Base-by-base conservation (phyloP, 768 basidiomycete species). In the Kondoa malvinella region DNA sequence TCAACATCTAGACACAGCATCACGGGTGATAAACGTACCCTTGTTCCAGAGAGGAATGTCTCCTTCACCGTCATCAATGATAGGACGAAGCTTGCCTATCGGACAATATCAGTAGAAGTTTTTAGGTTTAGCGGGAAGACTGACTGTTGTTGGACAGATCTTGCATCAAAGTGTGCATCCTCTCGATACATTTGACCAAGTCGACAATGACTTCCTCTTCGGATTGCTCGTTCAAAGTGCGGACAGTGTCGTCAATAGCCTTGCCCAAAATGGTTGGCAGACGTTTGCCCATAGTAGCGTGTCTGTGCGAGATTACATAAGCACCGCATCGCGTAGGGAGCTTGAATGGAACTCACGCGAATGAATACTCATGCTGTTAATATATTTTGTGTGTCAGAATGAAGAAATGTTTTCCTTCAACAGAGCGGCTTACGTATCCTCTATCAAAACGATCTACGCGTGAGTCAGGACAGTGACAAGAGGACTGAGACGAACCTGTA, bases 21-120 rank as follows among this genome's bases (percentile, higher is more conserved):
- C 57, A 67, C 26, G 14, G 30, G 16, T 16, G 25, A 15, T 57
- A 67, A 34, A 74, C 68, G 69, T 16, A 27, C 72, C 76, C 76
- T 95, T 94, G 79, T 96, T 96, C 92, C 92, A 96, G 4, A 95
- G 81, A 3, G 90, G 86, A 32, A 96, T 87, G 70, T 95, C 92
- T 8, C 85, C 91, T 75, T 92, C 92, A 65, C 82, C 84, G 74
- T 95, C 92, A 76, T 95, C 92, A 33, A 89, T 78, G 74, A 95
- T 89, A 33, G 89, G 89, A 15, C 92, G 80, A 14, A 94, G 81
- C 76, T 88, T 89, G 14, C 85, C 83, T 64, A 69, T 70, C 32
- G 27, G 56, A 14, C 25, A 56, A 25, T 25, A 59, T 14, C 15
- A 25, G 27, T 31, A 14, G 21, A 14, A 31, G 25, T 25, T 4